Evolutionary conservation across 2,329 filamentous ascomycete species (phyloP), one percentile per base, ranked within the genome.

Genomic region (Colletotrichum tropicale): DNA sequence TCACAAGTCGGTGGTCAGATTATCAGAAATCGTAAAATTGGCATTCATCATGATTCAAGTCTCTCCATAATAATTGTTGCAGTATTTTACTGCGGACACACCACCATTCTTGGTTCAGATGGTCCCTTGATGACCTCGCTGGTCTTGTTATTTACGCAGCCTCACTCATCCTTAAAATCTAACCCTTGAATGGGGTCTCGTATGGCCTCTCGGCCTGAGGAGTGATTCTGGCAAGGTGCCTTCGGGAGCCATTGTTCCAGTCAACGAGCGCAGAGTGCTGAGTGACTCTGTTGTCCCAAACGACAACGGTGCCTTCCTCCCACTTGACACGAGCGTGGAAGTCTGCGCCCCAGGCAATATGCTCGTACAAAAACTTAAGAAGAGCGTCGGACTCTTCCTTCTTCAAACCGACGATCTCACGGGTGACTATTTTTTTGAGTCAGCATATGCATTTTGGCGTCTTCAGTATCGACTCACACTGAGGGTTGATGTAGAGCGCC

Each of bases 321-420:
- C 74, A 76, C 74, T 76, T 76, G 15, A 76, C 71, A 36, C 74
- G 74, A n/a, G 71, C 52, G 24, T 76, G 74, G 66, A 76, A 76
- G 56, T 76, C 74, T 12, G 74, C 74, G 28, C 74, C 74, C 74
- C 74, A 76, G 8, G 74, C 74, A 24, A 76, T 75, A 66, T 76
- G 74, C 66, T 76, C 74, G 52, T 76, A 76, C 3, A 76, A 55
- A 38, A 76, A 76, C 52, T 76, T 76, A 13, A 76, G 74, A n/a
- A 76, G 28, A 3, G 71, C 71, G 26, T 76, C 74, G 3, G 74
- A 76, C 38, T 76, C 74, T 43, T 76, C 74, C 71, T 76, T 76
- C 66, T 76, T 76, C 18, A 74, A 21, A 8, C 74, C 74, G 16
- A 76, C 74, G 8, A 76, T 76, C 55, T 76, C 74, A 8, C 74